phyloP scores from a whole-genome alignment of 441 rosid species.

The Eutrema salsugineum region DNA sequence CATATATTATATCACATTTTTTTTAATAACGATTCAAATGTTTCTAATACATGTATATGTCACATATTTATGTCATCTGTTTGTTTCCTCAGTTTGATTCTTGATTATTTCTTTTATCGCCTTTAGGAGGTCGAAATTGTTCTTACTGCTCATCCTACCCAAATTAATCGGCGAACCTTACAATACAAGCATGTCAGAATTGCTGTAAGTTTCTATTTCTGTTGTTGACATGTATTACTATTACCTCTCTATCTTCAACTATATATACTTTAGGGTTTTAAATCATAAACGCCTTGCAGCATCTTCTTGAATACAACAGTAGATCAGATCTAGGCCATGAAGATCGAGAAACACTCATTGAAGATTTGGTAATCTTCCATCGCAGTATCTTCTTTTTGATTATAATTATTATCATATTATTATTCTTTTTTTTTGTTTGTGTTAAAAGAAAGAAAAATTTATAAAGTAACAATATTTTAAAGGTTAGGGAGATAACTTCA shows the following conservation, averaged over 20 bases:
- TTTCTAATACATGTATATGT: background rate
- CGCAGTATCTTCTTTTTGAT: background rate
- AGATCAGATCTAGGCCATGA: slow-evolving; percentile 89
- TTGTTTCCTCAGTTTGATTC: background rate
- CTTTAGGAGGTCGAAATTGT: slow-evolving; percentile 92
- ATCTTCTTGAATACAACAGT: slow-evolving; percentile 81
- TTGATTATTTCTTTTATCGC: background rate
- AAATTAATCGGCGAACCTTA: slow-evolving; percentile 87
- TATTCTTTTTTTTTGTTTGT: background rate
- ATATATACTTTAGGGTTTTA: background rate
- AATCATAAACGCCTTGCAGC: slow-evolving; percentile 44
- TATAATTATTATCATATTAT: too few species aligned
- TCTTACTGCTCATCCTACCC: slow-evolving; percentile 98
- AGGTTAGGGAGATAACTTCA: slow-evolving; percentile 92
- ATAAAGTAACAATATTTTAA: background rate
- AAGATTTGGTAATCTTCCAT: slow-evolving; percentile 69
- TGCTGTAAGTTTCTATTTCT: slow-evolving; percentile 53
- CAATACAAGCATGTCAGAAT: slow-evolving; percentile 93
- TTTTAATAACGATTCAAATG: background rate
- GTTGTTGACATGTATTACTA: background rate
- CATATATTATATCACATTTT: background rate
- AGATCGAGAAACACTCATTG: slow-evolving; percentile 86
- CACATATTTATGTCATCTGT: too few species aligned
- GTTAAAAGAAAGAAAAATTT: background rate
- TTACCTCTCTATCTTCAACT: too few species aligned